Evolutionary conservation across 345 rosid genomes (phyloP), one percentile per base, ranked within the genome.

Genomic region (Lepidium didymum): DNA sequence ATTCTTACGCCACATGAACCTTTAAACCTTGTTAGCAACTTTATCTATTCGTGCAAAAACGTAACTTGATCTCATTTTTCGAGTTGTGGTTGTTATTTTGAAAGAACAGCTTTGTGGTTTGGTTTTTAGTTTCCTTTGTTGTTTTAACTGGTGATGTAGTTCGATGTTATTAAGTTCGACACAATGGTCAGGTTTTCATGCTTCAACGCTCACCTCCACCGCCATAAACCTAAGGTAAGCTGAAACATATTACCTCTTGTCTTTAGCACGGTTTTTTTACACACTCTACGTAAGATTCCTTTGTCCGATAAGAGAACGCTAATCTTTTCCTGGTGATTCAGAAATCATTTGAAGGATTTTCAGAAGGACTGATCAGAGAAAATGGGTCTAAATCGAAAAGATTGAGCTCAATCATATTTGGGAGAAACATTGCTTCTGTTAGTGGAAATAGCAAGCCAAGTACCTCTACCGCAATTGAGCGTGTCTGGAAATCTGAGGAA

Each of bases 171-270:
- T 69, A n/a, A 56, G 45, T 62, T 65, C 63, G 68, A 52, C 31
- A 70, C 59, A 62, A 95, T 95, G 99, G 90, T 95, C 69, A 87
- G 88, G 73, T 91, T 95, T 83, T 82, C 87, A 12, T 91, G 97
- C 93, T 95, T 95, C 89, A 85, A 81, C 63, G 60, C 81, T 54
- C 82, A 81, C 62, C 68, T 66, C 50, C 56, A 61, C 45, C 62
- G 78, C 72, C 87, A 81, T 70, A 87, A 77, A 77, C 69, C 84
- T 49, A 91, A 87, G 89, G 99, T 91, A 52, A 62, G 84, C 35
- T 45, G 40, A 55, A 63, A 10, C 69, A 44, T 55, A 14, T 37
- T 42, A 59, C 34, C 21, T 74, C 40, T 44, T 71, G 46, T 72
- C 70, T 12, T 65, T 72, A 25, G 70, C 65, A 41, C 5, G 40